Base-by-base conservation (phyloP, 306 rosid genomes). In the Gastrolobium bilobum region DNA sequence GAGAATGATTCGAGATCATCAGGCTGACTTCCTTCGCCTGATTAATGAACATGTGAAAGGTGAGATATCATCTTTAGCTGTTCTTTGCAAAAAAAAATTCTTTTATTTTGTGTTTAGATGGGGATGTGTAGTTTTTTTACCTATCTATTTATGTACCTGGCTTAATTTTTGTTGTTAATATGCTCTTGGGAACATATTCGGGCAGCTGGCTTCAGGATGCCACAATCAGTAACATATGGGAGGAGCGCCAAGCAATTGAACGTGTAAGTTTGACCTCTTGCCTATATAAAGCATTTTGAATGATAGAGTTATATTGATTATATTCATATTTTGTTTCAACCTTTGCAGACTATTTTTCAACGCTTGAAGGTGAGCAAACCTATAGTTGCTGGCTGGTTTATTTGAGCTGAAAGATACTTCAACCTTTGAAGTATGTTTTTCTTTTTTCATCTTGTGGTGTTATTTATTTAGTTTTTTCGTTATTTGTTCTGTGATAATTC, bases 11-110 rank as follows among this genome's bases (percentile, higher is more conserved):
- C 91, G 84, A 77, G 94, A 92, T 63, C 98, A 95, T 84, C 98
- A 88, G 72, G 90, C 93, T 66, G 99, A 91, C 82, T 95, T 95
- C 72, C 90, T 92, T 66, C 98, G 91, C 78, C 84, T 95, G 59
- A 92, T 95, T 63, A 92, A 95, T 73, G 99, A 92, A 76, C 97
- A 98, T 3, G 84, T 73, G 97, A 95, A 76, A 97, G 97, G 98
- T 92, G 68, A 79, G 89, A 37, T 4, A 13, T 68, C 58, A 10
- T 66, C 74, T 29, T 29, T 13, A 82, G 62, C 68, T 29, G n/a
- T 65, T 61, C 62, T 71, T 50, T 29, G 3, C 46, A 10, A 33
- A 20, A 20, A n/a, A 20, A 20, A 20, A 20, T 20, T 20, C 26
- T 20, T 53, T 1, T 3, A 6, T 31, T 4, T 46, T 4, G 48